Evolutionary conservation across 805 yeast genomes (phyloP), one percentile per base, ranked within the genome.

Genomic region (Yamadazyma nakazawae): DNA sequence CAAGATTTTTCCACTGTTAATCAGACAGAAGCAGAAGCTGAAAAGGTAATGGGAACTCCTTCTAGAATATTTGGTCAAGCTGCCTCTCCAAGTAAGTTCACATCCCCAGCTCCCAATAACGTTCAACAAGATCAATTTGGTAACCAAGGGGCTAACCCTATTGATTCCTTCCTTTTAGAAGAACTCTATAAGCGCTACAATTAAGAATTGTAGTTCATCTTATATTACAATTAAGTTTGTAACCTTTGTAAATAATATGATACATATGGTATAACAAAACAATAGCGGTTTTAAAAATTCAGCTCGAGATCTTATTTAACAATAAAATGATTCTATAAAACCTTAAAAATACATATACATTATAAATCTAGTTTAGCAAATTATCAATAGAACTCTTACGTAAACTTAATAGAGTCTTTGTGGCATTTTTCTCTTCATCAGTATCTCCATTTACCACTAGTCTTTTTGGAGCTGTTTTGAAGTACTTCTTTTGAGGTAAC

Each of bases 301-400:
- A 12, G 4, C 3, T 5, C 4, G 3, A 28, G n/a, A 28, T 13
- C n/a, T 28, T 28, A 12, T 9, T 28, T 9, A 21, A 21, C 32
- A 5, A 28, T 28, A 28, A 11, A 11, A 11, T 10, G 3, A 4
- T 9, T 28, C 32, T 13, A 12, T 13, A 3, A 28, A 28, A 13
- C 9, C n/a, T 28, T 9, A 12, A 13, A 9, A 13, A 28, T 13
- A 13, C n/a, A 9, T 25, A 25, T 25, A 37, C 16, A 37, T 37
- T 34, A 7, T 21, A 11, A 34, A 11, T 18, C 41, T 55, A 71
- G 50, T 72, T 72, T 46, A 72, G 62, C 40, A 72, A 63, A 46
- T 62, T 64, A 39, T 70, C 75, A 37, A 71, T 72, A 48, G 69
- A 66, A 5, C 74, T 67, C 56, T 71, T 69, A 32, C 75, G 57